These are phyloP conservation scores for Salix arbutifolia DNA, from an alignment of 345 rosid species.

Conservation along the genomic window DNA sequence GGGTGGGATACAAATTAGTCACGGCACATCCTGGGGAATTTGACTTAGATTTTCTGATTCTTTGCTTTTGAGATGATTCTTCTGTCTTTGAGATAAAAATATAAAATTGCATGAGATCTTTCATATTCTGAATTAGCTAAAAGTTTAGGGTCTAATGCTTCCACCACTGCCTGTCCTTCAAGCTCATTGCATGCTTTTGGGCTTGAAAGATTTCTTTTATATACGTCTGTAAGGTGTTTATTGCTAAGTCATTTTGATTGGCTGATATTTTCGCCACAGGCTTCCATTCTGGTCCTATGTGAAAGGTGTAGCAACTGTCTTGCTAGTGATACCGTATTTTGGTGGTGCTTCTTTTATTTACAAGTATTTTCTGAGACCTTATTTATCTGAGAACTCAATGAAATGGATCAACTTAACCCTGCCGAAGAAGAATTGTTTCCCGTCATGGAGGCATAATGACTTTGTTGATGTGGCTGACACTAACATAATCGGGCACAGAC, in stretches of 20 bases:
- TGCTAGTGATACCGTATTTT: slow-evolving; percentile 32
- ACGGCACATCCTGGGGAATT: too few species aligned
- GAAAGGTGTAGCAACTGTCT: slow-evolving; percentile 27
- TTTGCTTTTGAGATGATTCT: too few species aligned
- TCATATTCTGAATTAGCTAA: too few species aligned
- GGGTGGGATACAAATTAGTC: too few species aligned
- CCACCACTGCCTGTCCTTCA: background rate
- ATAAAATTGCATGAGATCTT: too few species aligned
- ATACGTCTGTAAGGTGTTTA: background rate
- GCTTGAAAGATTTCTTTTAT: background rate
- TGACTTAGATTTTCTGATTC: too few species aligned
- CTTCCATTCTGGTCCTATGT: slow-evolving; percentile 35
- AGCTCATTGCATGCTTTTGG: background rate
- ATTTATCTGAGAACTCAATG: slow-evolving; percentile 1
- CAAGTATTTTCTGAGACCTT: slow-evolving; percentile 14
- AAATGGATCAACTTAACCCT: slow-evolving; percentile 12
- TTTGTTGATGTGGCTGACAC: background rate
- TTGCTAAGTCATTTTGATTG: background rate
- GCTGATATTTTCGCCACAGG: slow-evolving; percentile 15
- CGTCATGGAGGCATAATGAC: background rate
- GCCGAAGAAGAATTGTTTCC: background rate
- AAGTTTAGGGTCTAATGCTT: too few species aligned
- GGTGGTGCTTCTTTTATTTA: slow-evolving; percentile 35
- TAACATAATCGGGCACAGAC: background rate
- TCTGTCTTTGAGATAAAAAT: too few species aligned